Percentiles rank a stretch among this genome's conserved stretches.
These are phyloP conservation scores for Trichosanthes cucumerina DNA, from an alignment of 306 rosid genomes.

Conservation along the genomic window DNA sequence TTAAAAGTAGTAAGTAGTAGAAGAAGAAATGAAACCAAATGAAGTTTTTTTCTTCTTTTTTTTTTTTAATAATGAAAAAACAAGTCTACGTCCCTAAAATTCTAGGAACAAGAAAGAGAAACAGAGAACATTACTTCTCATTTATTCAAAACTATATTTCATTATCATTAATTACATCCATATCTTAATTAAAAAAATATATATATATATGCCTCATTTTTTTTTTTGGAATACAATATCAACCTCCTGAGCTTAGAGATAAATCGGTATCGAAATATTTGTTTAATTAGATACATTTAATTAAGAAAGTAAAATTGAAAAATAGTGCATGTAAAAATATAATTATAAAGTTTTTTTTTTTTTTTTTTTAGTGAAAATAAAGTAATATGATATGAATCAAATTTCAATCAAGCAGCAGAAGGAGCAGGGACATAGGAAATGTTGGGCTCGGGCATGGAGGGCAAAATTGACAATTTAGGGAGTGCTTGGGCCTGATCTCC, in stretches of 20 bases:
- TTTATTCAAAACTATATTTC: background rate
- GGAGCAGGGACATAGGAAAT: slow-evolving; percentile 40
- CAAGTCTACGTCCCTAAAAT: background rate
- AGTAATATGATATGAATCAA: background rate
- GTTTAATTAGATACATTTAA: background rate
- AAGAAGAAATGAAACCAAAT: no score
- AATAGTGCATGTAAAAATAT: background rate
- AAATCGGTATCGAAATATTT: background rate
- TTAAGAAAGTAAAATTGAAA: background rate
- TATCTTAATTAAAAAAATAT: background rate
- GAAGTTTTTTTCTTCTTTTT: no score
- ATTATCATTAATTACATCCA: background rate
- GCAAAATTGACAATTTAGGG: slow-evolving; percentile 34
- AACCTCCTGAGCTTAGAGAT: background rate
- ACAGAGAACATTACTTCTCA: background rate
- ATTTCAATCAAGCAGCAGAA: slow-evolving; percentile 51
- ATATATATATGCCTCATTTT: background rate
- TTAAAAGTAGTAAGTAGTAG: no score
- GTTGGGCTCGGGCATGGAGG: slow-evolving; percentile 34
- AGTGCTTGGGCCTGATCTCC: slow-evolving; percentile 10
- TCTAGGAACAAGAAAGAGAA: background rate
- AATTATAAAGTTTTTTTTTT: background rate
- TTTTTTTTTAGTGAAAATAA: background rate
- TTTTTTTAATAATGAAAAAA: no score
- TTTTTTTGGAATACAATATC: background rate